phyloP scores from a whole-genome alignment of 2,329 filamentous ascomycete genomes.

The Cladophialophora exuberans region DNA sequence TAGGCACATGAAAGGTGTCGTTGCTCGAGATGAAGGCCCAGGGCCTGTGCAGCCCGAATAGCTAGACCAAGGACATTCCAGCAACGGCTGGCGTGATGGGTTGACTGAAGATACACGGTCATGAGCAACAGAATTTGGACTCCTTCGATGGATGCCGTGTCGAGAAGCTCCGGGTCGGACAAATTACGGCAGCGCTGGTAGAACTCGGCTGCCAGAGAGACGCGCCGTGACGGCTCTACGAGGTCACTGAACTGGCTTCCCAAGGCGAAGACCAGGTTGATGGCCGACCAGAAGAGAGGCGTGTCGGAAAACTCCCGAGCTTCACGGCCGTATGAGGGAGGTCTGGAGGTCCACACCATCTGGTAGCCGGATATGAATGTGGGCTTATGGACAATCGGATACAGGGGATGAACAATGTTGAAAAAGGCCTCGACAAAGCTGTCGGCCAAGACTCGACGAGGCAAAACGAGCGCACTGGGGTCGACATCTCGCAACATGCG shows the following conservation, averaged over 20 bases:
- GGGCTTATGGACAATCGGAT: slow-evolving; percentile 49
- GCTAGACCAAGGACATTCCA: slow-evolving; percentile 55
- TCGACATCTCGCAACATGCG: no score
- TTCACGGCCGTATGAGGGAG: background rate
- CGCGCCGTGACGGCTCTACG: slow-evolving; percentile 43
- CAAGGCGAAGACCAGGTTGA: slow-evolving; percentile 54
- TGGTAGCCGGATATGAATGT: slow-evolving; percentile 44
- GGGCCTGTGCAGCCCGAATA: slow-evolving; percentile 51
- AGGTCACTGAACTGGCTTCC: slow-evolving; percentile 50
- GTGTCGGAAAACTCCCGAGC: slow-evolving; percentile 32
- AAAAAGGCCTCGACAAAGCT: slow-evolving; percentile 52
- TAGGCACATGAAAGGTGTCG: slow-evolving; percentile 21
- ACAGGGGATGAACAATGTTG: slow-evolving; percentile 51
- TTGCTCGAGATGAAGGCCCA: slow-evolving; percentile 47
- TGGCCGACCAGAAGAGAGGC: slow-evolving; percentile 41
- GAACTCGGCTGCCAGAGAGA: slow-evolving; percentile 46
- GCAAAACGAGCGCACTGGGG: background rate
- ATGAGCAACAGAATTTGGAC: slow-evolving; percentile 54
- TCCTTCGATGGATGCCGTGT: slow-evolving; percentile 46
- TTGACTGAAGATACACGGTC: slow-evolving; percentile 55
- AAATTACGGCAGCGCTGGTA: slow-evolving; percentile 49
- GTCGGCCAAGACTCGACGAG: slow-evolving; percentile 39
- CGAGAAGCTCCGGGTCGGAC: slow-evolving; percentile 43
- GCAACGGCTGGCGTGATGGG: slow-evolving; percentile 51
- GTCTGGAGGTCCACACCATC: slow-evolving; percentile 37